phyloP scores from a whole-genome alignment of 805 yeast species.

The Yarrowia deformans region DNA sequence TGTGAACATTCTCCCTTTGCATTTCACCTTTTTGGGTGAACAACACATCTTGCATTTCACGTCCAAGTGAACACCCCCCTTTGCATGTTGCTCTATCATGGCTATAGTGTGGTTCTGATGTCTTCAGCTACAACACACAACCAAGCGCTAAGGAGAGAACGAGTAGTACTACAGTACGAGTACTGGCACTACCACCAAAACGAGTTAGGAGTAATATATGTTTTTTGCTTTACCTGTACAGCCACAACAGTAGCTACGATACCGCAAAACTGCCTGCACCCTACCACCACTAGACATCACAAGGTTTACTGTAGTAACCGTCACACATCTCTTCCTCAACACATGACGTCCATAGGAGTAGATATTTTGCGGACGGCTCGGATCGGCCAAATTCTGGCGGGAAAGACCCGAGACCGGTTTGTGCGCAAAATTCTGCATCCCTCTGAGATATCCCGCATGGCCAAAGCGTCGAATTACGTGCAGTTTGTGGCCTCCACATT shows the following conservation, averaged over 20 bases:
- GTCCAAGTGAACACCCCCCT: background rate
- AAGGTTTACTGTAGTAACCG: background rate
- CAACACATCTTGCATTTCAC: background rate
- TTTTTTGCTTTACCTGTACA: too few relatives aligned
- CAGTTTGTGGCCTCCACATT: conserved; percentile 60
- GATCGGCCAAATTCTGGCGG: conserved; percentile 19
- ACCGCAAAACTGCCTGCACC: too few relatives aligned
- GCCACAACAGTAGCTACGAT: too few relatives aligned
- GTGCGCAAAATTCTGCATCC: conserved; percentile 59
- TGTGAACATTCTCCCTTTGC: background rate
- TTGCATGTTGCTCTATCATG: background rate
- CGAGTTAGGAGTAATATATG: too few relatives aligned
- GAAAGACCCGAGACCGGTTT: conserved; percentile 48
- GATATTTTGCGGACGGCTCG: conserved; percentile 32
- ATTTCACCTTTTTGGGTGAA: background rate
- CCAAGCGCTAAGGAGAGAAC: too few relatives aligned
- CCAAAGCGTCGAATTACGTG: conserved; percentile 33
- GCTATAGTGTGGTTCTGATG: background rate
- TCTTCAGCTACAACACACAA: too few relatives aligned
- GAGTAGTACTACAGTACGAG: too few relatives aligned
- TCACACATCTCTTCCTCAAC: background rate
- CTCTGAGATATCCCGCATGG: conserved; percentile 42
- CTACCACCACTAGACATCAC: too few relatives aligned
- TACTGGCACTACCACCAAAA: too few relatives aligned
- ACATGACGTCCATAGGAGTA: conserved; percentile 35